Percentiles rank a stretch among this genome's conserved stretches.
phyloP scores from a whole-genome alignment of 225 moss, liverwort and hornwort genomes.

The Sphagnum contortum region DNA sequence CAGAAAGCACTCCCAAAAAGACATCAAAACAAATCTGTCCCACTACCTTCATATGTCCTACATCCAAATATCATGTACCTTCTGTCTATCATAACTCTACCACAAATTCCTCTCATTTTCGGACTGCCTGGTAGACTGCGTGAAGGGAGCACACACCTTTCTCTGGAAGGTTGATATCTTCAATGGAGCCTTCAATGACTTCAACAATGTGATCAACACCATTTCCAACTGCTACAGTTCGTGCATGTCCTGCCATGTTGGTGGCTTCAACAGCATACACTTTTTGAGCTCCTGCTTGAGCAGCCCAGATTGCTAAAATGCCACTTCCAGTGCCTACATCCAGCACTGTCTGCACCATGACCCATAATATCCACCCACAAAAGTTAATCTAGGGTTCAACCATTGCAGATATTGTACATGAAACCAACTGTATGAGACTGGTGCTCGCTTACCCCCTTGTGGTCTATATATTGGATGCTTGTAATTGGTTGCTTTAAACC shows the following conservation, averaged over 20 bases:
- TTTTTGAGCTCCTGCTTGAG: constrained; percentile 83
- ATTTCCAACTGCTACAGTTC: constrained; percentile 59
- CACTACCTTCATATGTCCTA: too few species aligned
- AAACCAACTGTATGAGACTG: too few species aligned
- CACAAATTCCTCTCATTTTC: too few species aligned
- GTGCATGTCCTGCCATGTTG: constrained; percentile 82
- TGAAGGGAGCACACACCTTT: constrained; percentile 33
- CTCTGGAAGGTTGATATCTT: constrained; percentile 74
- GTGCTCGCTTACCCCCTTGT: too few species aligned
- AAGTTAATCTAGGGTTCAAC: too few species aligned
- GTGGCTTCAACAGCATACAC: constrained; percentile 95
- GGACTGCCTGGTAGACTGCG: too few species aligned
- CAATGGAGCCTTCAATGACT: constrained; percentile 85
- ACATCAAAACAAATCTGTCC: constrained; percentile 1
- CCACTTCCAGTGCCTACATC: constrained; percentile 95
- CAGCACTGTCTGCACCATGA: constrained; percentile 68
- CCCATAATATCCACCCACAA: too few species aligned
- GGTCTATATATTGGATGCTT: too few species aligned
- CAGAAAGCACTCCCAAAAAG: not conserved
- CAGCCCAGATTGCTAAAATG: constrained; percentile 90
- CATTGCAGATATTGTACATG: too few species aligned
- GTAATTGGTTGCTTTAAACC: too few species aligned
- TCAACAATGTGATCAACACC: constrained; percentile 66
- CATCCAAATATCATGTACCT: too few species aligned
- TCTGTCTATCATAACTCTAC: too few species aligned